Evolutionary conservation across 169 alveolate species (phyloP).

Genomic region (Plasmodium berghei): DNA sequence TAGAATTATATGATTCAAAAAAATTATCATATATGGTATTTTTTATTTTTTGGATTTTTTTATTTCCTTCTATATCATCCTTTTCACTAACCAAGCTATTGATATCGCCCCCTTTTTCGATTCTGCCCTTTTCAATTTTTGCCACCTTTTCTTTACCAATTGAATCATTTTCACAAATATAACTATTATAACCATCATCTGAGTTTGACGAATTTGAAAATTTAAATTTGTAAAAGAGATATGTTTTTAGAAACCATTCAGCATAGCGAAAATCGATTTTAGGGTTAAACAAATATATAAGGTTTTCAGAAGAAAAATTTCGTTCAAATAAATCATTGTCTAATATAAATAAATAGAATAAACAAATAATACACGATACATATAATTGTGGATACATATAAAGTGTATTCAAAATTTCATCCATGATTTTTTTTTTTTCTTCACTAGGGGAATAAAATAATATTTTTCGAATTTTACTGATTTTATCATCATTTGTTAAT

Average conservation of each 20-base stretch:
- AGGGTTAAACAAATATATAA: slow-evolving; percentile 29
- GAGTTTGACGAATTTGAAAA: slow-evolving; percentile 13
- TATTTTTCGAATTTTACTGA: slow-evolving; percentile 19
- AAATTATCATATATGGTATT: slow-evolving; percentile 10
- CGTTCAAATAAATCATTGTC: slow-evolving; percentile 54
- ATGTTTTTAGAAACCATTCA: slow-evolving; percentile 63
- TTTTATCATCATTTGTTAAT: slow-evolving; percentile 53
- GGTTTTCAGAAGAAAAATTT: slow-evolving; percentile 19
- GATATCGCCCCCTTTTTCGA: background rate
- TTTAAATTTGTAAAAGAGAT: slow-evolving; percentile 46
- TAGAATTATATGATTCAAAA: slow-evolving; percentile 34
- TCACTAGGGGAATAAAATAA: slow-evolving; percentile 46
- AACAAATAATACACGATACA: slow-evolving; percentile 28
- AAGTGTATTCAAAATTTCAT: slow-evolving; percentile 33
- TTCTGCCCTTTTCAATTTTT: no score
- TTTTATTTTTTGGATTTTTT: background rate
- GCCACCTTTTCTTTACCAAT: no score
- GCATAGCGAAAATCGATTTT: slow-evolving; percentile 61
- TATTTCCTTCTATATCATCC: background rate
- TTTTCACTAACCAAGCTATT: background rate
- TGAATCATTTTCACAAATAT: no score
- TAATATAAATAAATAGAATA: slow-evolving; percentile 46
- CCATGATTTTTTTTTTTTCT: slow-evolving; percentile 44
- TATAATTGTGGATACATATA: slow-evolving; percentile 62
- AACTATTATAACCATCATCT: no score